A percentile compares a stretch with the other conserved stretches of the same genome.
phyloP scores from a whole-genome alignment of 2,329 filamentous ascomycete genomes.

The Clonostachys chloroleuca region DNA sequence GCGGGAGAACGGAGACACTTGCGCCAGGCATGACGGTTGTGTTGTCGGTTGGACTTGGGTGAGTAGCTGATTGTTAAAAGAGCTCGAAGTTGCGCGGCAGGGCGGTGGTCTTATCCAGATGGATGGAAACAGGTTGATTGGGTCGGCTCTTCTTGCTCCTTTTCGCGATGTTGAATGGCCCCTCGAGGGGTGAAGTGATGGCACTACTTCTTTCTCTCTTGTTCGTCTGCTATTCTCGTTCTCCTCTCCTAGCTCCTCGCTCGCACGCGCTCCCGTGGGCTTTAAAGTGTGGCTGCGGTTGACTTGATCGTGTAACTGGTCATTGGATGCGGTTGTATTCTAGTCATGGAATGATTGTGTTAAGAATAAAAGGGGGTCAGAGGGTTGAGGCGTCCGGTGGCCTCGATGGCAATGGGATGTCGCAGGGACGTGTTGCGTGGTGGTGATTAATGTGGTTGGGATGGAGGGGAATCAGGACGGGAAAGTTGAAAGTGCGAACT shows the following conservation, averaged over 20 bases:
- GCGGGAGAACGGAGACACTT: constrained; percentile 59
- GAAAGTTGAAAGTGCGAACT: constrained; percentile 3
- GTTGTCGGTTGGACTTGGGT: constrained; percentile 19
- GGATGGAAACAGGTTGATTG: background rate
- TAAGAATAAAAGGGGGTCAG: constrained; percentile 20
- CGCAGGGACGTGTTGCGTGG: constrained; percentile 1
- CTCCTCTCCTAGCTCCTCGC: constrained; percentile 42
- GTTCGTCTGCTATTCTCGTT: constrained; percentile 18
- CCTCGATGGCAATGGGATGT: constrained; percentile 10
- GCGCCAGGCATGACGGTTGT: constrained; percentile 63
- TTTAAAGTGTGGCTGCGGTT: constrained; percentile 66
- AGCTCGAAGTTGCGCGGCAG: background rate
- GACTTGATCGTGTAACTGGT: constrained; percentile 43
- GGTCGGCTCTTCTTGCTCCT: background rate
- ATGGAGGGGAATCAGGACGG: constrained; percentile 2
- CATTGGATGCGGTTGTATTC: constrained; percentile 42
- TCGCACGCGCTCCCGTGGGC: constrained; percentile 62
- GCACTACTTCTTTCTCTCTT: background rate
- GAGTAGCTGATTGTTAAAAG: background rate
- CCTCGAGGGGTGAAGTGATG: background rate
- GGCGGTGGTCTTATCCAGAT: background rate
- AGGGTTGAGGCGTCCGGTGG: constrained; percentile 18
- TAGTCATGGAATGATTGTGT: constrained; percentile 34
- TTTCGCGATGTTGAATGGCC: background rate
- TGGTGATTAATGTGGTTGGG: constrained; percentile 5